Conservation (phyloP, 106 monocot species). For the Chionographis japonica region DNA sequence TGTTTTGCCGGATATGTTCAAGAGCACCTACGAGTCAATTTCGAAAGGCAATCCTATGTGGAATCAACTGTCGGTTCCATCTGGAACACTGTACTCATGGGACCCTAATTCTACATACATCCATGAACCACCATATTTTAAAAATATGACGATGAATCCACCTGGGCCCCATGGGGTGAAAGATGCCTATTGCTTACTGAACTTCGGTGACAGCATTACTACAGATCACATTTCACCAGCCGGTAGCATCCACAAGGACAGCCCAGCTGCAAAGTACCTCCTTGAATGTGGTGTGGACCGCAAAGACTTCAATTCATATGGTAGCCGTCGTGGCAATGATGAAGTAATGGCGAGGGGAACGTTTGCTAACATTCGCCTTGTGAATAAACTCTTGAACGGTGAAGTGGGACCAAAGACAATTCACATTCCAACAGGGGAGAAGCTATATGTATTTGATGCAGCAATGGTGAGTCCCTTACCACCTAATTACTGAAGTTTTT, state of each 20-base stretch:
- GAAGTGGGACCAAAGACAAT: slow-evolving; percentile 84
- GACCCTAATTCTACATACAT: slow-evolving; percentile 72
- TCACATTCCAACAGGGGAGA: slow-evolving; percentile 78
- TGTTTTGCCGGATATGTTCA: slow-evolving; percentile 81
- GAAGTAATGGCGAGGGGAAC: slow-evolving; percentile 77
- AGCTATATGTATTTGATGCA: slow-evolving; percentile 74
- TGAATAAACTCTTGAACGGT: slow-evolving; percentile 75
- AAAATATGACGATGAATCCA: slow-evolving; percentile 71
- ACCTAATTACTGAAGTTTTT: neutral
- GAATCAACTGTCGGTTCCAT: slow-evolving; percentile 58
- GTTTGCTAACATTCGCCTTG: slow-evolving; percentile 83
- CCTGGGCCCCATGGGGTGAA: slow-evolving; percentile 67
- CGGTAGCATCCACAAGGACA: slow-evolving; percentile 74
- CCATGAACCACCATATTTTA: slow-evolving; percentile 78
- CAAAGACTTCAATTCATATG: slow-evolving; percentile 81
- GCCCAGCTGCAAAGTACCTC: slow-evolving; percentile 79
- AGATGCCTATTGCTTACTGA: slow-evolving; percentile 63
- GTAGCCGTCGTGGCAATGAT: slow-evolving; percentile 84
- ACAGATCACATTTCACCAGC: slow-evolving; percentile 84
- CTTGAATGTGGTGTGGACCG: slow-evolving; percentile 66
- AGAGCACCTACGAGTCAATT: slow-evolving; percentile 67
- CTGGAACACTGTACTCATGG: slow-evolving; percentile 61
- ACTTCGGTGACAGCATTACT: slow-evolving; percentile 75
- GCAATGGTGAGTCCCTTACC: slow-evolving; percentile 49
- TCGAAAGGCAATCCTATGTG: slow-evolving; percentile 82